These are phyloP conservation scores for Sarocladium kiliense DNA, from an alignment of 2,329 filamentous ascomycete genomes.

Conservation along the genomic window DNA sequence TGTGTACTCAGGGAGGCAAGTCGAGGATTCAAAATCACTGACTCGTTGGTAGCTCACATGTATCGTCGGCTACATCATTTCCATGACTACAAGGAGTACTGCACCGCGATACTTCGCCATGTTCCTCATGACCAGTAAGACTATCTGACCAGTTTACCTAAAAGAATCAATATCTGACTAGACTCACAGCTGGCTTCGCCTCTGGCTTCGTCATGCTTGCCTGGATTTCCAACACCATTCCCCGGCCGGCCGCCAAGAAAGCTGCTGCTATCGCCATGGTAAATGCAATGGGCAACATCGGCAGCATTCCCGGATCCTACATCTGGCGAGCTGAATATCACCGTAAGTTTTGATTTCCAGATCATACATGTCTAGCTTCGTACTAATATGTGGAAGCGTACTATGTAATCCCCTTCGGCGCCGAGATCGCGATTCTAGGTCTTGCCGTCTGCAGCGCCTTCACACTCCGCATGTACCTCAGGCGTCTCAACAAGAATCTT, in stretches of 20 bases:
- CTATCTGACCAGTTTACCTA: not conserved
- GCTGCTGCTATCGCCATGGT: conserved; percentile 45
- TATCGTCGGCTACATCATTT: conserved; percentile 20
- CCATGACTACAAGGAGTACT: conserved; percentile 13
- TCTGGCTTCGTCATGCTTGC: conserved; percentile 13
- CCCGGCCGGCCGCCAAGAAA: conserved; percentile 12
- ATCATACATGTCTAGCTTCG: not conserved
- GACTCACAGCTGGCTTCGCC: conserved; percentile 8
- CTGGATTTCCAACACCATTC: conserved; percentile 13
- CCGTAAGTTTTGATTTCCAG: not conserved
- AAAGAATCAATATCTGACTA: not conserved
- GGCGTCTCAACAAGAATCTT: not conserved
- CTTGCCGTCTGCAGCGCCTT: conserved; percentile 18
- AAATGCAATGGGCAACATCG: conserved; percentile 48
- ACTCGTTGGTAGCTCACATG: conserved; percentile 2
- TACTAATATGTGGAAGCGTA: not conserved
- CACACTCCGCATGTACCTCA: conserved; percentile 13
- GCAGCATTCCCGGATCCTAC: conserved; percentile 30
- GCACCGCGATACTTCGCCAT: conserved; percentile 27
- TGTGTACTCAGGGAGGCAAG: not conserved
- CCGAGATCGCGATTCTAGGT: conserved; percentile 40
- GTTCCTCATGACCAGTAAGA: conserved; percentile 28
- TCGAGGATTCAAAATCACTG: not conserved
- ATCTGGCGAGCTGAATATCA: conserved; percentile 18
- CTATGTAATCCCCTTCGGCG: conserved; percentile 37